Base-by-base conservation (phyloP, 805 yeast genomes). In the Hanseniaspora clermontiae region DNA sequence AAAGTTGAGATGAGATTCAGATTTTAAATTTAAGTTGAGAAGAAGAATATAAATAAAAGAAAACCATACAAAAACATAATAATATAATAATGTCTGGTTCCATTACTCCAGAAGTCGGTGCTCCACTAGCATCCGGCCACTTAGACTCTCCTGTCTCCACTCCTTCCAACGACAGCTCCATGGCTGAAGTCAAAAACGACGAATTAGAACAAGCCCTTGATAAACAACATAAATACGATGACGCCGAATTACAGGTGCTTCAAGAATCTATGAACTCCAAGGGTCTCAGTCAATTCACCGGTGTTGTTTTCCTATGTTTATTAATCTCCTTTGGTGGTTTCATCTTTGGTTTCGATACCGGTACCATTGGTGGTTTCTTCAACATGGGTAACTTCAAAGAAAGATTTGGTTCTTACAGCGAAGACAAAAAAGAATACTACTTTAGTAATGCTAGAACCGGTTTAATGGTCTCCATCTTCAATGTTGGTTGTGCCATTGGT, bases 291-390 rank as follows among this genome's bases (percentile, higher is more conserved):
- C 64, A 59, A 12, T 64, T 61, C 43, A 39, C 59, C 24, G 62
- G 62, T 53, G 62, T 63, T 31, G 64, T 63, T 36, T 58, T 65
- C 57, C 61, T 63, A 54, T 64, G 65, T 62, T 57, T 63, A 20
- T 61, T 64, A 64, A 77, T 80, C 56, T 83, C 86, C 14, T 82
- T 82, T 60, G 83, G 84, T 65, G 88, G 87, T 52, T 81, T 78
- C 63, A 81, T 82, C 45, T 82, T 80, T 64, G 89, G 89, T 59
- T 83, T 83, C 77, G 89, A 83, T 72, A 83, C 87, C 52, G 89
- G 88, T 72, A 82, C 88, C 60, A 78, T 82, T 68, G 81, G 85
- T 43, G 87, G 87, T 61, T 80, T 83, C 63, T 80, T 82, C 51
- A 79, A 79, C 65, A 79, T 82, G 81, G 62, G 72, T n/a, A 80